Base-by-base conservation (phyloP, 2,329 filamentous ascomycete genomes). In the Cryphonectria japonica region DNA sequence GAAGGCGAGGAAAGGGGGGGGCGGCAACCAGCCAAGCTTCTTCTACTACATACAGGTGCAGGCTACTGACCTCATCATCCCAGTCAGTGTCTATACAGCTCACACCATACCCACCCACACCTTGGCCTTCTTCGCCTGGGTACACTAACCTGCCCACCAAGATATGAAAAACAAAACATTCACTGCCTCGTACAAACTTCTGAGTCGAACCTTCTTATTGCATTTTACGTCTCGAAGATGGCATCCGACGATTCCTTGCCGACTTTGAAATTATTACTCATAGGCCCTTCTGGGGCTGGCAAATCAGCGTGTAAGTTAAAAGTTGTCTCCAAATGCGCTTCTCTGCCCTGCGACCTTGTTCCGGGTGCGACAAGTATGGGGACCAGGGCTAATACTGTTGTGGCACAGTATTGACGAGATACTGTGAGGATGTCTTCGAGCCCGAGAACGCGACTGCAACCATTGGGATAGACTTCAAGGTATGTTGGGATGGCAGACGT, bases 401-500 rank as follows among this genome's bases (percentile, higher is more conserved):
- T 29, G 54, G 16, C 26, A 3, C 29, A 87, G 85, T 88, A 72
- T 79, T 88, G 63, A 82, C 85, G 72, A 80, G 86, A 75, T 88
- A 88, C 74, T 87, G 85, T 76, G 85, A 88, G 73, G 85, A 88
- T 76, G 85, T 87, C 74, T 88, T 87, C 74, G 86, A 88, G 71
- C 83, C 85, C 6, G 85, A 88, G 75, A 83, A 82, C 50, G 84
- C 85, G 4, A 84, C 85, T 8, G 85, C 86, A 7, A 88, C 86
- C 2, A 88, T 88, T 73, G 86, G 86, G 41, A 86, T 88, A 72
- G 86, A 88, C 75, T 88, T 86, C 78, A 86, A 87, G 79, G 85
- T 87, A 68, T 71, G 77, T 75, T 29, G 19, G 32, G 7, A 11
- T n/a, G 22, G 8, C 22, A 11, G 46, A 60, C 29, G 22, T 29